phyloP scores from a whole-genome alignment of 805 yeast species.

The Torulaspora quercuum region DNA sequence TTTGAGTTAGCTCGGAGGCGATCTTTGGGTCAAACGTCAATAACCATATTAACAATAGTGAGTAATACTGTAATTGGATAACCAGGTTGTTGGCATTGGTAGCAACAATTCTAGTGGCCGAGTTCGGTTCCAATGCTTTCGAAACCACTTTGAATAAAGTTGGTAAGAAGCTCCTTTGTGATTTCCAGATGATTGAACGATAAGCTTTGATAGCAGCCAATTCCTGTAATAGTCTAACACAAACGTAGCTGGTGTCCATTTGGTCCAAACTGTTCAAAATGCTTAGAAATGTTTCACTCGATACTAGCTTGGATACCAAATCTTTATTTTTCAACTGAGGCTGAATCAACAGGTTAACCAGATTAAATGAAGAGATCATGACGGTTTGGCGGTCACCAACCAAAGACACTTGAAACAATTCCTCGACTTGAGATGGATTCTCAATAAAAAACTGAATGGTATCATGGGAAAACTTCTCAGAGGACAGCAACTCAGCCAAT shows the following conservation, averaged over 20 bases:
- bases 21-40: constrained; percentile 63
- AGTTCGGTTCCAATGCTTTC: constrained; percentile 34
- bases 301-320: constrained; percentile 23
- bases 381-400: constrained; percentile 32
- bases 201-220: constrained; percentile 29
- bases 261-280: constrained; percentile 28
- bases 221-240: constrained; percentile 35
- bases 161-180: constrained; percentile 45
- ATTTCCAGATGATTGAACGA: constrained; percentile 28
- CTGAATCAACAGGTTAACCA: constrained; percentile 34
- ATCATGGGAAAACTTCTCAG: constrained; percentile 20
- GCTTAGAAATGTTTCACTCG: constrained; percentile 23
- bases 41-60: constrained; percentile 78
- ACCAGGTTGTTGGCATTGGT: constrained; percentile 43
- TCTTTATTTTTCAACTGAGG: constrained; percentile 19
- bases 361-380: constrained; percentile 32
- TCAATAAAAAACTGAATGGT: constrained; percentile 25
- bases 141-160: constrained; percentile 47
- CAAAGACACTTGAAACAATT: constrained; percentile 28
- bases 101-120: constrained; percentile 33
- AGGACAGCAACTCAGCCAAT: constrained; percentile 32
- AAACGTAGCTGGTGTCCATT: constrained; percentile 34
- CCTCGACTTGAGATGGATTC: constrained; percentile 22
- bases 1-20: constrained; percentile 52
- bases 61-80: constrained; percentile 80